These are phyloP conservation scores for Obba rivulosa DNA, from an alignment of 768 basidiomycete genomes.

Conservation along the genomic window DNA sequence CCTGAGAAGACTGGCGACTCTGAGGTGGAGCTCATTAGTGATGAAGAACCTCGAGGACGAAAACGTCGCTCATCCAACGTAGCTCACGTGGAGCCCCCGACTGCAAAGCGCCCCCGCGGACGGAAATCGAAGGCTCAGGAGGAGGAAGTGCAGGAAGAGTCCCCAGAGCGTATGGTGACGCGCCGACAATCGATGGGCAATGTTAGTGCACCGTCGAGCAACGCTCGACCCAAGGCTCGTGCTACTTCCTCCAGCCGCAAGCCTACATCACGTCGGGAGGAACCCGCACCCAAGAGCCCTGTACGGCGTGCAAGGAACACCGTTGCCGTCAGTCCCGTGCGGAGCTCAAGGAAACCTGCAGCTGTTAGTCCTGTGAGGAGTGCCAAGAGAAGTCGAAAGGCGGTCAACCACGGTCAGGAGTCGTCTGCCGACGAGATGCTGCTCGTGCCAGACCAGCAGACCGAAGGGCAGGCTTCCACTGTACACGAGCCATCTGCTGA, in stretches of 20 bases:
- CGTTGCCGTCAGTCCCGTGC: neutral
- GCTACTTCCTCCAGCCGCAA: neutral
- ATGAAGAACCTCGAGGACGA: neutral
- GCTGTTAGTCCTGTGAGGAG: neutral
- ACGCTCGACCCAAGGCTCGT: too few species aligned
- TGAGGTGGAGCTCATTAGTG: conserved; percentile 12
- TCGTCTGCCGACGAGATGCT: conserved; percentile 14
- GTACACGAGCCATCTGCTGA: neutral
- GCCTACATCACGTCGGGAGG: neutral
- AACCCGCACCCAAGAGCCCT: neutral
- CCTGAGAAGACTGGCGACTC: conserved; percentile 2
- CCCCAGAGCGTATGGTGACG: neutral
- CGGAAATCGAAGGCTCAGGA: conserved; percentile 2
- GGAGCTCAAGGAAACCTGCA: neutral
- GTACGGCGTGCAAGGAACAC: neutral
- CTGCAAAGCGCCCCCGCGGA: conserved; percentile 2
- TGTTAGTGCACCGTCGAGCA: too few species aligned
- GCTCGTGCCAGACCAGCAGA: neutral
- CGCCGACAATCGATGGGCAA: neutral
- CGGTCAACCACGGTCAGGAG: neutral
- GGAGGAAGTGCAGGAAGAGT: neutral
- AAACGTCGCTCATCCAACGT: neutral
- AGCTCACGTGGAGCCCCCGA: neutral
- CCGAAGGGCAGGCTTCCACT: neutral
- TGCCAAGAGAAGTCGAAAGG: conserved; percentile 2